Base-by-base conservation (phyloP, 2,329 filamentous ascomycete species). In the Pseudogymnoascus sp. region DNA sequence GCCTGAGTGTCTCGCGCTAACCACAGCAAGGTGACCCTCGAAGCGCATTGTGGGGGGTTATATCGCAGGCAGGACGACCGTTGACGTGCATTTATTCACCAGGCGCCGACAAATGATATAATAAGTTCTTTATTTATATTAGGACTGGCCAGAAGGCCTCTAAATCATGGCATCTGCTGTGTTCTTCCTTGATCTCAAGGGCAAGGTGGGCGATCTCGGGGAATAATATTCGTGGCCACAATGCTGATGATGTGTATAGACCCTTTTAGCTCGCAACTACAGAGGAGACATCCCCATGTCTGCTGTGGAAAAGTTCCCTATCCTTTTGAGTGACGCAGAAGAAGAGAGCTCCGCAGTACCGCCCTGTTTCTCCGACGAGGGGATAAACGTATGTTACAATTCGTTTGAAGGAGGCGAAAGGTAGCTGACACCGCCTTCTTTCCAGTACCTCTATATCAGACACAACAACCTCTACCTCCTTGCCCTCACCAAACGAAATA, bases 381-480 rank as follows among this genome's bases (percentile, higher is more conserved):
- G 94, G 75, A 96, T 99, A 80, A 99, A 99, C 77, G 91, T 94
- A 80, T 67, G 87, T 58, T 58, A 49, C 60, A 39, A 28, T 49
- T 49, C 23, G 5, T 25, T 49, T n/a, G 12, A 6, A n/a, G 22
- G 42, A 19, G 42, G 42, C n/a, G n/a, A 5, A 28, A 9, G 49
- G 45, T 42, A 52, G 16, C 25, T 52, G 41, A 35, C 28, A 42
- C 28, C n/a, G 25, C 30, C 42, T 45, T 41, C 4, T 22, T 11
- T 36, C 28, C 69, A 95, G 90, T 99, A 97, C 77, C 90, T 99
- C 73, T 99, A 99, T 79, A 99, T 99, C 77, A 88, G 93, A 73
- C 94, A 99, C 79, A 97, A 96, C 80, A 99, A 99, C 79, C 89
- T 99, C 70, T 99, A 97, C 78, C 89, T 99, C 68, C 90, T 99